These are phyloP conservation scores for Sphagnum tenellum DNA, from an alignment of 225 moss, liverwort and hornwort species.

Conservation along the genomic window DNA sequence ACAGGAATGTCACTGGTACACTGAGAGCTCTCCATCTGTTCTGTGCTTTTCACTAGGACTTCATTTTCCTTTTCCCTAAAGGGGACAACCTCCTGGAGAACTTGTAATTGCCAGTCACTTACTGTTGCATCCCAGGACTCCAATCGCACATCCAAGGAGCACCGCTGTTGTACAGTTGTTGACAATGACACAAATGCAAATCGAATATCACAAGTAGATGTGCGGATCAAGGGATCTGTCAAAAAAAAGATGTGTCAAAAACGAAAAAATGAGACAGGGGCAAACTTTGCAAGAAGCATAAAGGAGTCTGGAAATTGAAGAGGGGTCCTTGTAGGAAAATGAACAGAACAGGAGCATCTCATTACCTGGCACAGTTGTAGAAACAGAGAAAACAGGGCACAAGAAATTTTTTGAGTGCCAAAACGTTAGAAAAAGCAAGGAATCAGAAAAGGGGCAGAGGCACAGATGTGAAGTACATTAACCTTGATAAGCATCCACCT, in stretches of 20 bases:
- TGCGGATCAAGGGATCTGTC: slow-evolving; percentile 10
- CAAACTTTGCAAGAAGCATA: too few species aligned
- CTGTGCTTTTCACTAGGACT: too few species aligned
- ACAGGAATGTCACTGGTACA: background rate
- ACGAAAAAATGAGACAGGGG: too few species aligned
- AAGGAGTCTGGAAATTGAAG: too few species aligned
- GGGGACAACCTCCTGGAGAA: background rate
- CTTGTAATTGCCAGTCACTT: slow-evolving; percentile 9
- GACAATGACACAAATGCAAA: slow-evolving; percentile 4
- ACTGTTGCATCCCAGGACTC: slow-evolving; percentile 12
- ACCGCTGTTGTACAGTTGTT: slow-evolving; percentile 9
- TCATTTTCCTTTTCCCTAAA: slow-evolving; percentile 2
- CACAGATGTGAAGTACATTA: background rate
- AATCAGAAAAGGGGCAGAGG: too few species aligned
- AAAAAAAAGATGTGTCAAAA: background rate
- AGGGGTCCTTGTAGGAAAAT: too few species aligned
- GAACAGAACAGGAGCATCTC: too few species aligned
- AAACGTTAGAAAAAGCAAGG: too few species aligned
- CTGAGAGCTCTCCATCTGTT: too few species aligned
- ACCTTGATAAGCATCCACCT: slow-evolving; percentile 16
- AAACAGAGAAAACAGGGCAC: too few species aligned
- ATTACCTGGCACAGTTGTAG: too few species aligned
- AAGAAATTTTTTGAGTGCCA: too few species aligned
- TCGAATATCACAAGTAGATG: slow-evolving; percentile 11
- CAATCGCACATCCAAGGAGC: slow-evolving; percentile 10